Base-by-base conservation (phyloP, 2,329 filamentous ascomycete genomes). In the Aspergillus niger region DNA sequence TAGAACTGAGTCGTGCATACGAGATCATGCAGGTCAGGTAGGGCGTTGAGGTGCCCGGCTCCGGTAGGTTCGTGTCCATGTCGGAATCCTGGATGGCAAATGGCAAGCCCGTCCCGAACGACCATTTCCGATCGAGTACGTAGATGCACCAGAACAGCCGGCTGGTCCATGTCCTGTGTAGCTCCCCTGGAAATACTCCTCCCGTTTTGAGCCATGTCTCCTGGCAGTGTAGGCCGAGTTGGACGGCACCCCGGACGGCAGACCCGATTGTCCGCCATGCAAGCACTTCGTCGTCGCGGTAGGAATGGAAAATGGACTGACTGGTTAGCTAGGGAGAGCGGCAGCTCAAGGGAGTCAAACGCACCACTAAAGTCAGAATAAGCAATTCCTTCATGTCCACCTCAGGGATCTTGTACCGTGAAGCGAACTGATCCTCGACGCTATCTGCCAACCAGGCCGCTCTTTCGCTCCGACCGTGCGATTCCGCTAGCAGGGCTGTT, bases 401-500 rank as follows among this genome's bases (percentile, higher is more conserved):
- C 56, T 75, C 70, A 1, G 72, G 67, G 48, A 76, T 64, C 48
- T 76, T 76, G 17, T 74, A 54, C 3, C 73, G 65, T 17, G 61
- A 65, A 3, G 72, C 72, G 59, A 76, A 76, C 11, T 66, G 71
- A 58, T 76, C 70, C 55, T 76, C 73, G 2, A 75, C 74, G 55
- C 70, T 74, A 59, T 75, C 69, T 7, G 73, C 73, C 51, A 75
- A 55, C 36, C 70, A 60, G 1, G 71, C 73, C 2, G 73, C 74
- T 15, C 67, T 83, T 43, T 89, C 85, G 72, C 91, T 94, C 62
- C 89, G 86, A 0, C 92, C 92, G 65, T 89, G 86, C 6, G 88
- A 89, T 72, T 96, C 91, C 3, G 91, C 85, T 1, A 89, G 83
- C 61, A 95, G 76, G 0, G 89, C 90, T 63, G 85, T 89, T 63